Evolutionary conservation across 768 basidiomycete genomes (phyloP).

Genomic region (Boletus eberwhitei): DNA sequence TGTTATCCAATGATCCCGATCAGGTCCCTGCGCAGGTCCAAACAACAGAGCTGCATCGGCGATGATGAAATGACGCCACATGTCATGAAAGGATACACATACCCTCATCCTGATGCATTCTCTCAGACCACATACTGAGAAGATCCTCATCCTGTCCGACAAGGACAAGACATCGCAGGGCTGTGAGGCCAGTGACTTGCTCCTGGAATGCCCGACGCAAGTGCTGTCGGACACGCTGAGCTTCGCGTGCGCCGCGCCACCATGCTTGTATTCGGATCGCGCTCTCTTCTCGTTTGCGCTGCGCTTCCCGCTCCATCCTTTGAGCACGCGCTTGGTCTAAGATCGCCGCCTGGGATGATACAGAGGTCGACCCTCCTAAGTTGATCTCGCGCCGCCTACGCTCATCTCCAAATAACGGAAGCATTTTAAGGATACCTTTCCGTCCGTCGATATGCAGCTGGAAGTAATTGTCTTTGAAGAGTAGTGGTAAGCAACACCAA

Average conservation of each 20-base stretch:
- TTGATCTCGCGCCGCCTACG: slow-evolving; percentile 63
- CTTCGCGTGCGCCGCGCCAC: slow-evolving; percentile 57
- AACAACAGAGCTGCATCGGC: slow-evolving; percentile 38
- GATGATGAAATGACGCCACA: neutral
- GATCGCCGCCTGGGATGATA: slow-evolving; percentile 52
- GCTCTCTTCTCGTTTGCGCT: slow-evolving; percentile 52
- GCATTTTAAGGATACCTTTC: slow-evolving; percentile 20
- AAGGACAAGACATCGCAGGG: slow-evolving; percentile 63
- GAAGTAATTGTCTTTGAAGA: neutral
- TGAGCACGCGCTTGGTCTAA: slow-evolving; percentile 60
- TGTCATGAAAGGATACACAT: neutral
- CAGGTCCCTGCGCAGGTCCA: slow-evolving; percentile 34
- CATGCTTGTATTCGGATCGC: slow-evolving; percentile 64
- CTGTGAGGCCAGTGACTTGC: slow-evolving; percentile 52
- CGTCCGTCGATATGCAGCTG: neutral
- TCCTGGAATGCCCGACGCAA: slow-evolving; percentile 49
- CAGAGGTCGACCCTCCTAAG: slow-evolving; percentile 61
- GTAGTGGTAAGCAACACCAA: too few species aligned
- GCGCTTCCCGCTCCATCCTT: slow-evolving; percentile 54
- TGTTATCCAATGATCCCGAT: slow-evolving; percentile 55
- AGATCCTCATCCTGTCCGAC: slow-evolving; percentile 42
- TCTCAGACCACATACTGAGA: slow-evolving; percentile 33
- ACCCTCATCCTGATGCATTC: slow-evolving; percentile 21
- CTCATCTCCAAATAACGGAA: slow-evolving; percentile 51
- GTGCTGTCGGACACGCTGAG: slow-evolving; percentile 38